Evolutionary conservation across 139 green algal genomes (phyloP), one percentile per base, ranked within the genome.

Genomic region (Chlorella sp.): DNA sequence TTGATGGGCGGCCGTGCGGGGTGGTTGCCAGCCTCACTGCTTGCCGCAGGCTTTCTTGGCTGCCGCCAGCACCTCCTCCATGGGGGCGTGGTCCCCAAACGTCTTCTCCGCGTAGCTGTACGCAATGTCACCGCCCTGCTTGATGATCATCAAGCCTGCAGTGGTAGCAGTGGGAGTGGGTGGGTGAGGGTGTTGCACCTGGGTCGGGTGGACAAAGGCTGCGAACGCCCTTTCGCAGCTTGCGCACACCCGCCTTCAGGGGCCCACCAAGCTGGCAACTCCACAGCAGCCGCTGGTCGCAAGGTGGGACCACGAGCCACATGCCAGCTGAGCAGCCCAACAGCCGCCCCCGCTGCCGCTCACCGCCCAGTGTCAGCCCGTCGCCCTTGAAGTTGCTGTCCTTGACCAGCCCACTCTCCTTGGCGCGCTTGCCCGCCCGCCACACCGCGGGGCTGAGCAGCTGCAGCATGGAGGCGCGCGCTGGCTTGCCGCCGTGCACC

Each of bases 71-170:
- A 90, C 56, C 44, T 84, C 54, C 67, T 74, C 60, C 51, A 85
- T 38, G 16, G 87, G 87, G 0, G 87, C 85, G 65, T 91, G 87
- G 48, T 90, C 87, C 13, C 87, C 87, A 90, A 91, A 91, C 11
- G 85, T 86, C n/a, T 74, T 51, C 67, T 91, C 87, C 7, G 46
- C 34, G 34, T 90, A 82, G 20, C 38, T 74, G 51, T 91, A 91
- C 22, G 46, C 65, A 16, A 90, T 46, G 9, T 85, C 58, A 28
- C 87, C 87, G 34, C 73, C 87, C 36, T 56, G 69, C 16, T 79
- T 65, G n/a, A 91, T 17, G 3, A 91, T 77, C 64, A 90, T 36
- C 26, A 91, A 38, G 36, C 84, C 82, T 74, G 68, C 65, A 9
- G 22, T 17, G 67, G 32, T 17, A 64, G 44, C n/a, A 73, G 67